A percentile compares a stretch with the other conserved stretches of the same genome.
Evolutionary conservation across 129 eudicot species (phyloP).

Genomic region (Pittosporum tobira): DNA sequence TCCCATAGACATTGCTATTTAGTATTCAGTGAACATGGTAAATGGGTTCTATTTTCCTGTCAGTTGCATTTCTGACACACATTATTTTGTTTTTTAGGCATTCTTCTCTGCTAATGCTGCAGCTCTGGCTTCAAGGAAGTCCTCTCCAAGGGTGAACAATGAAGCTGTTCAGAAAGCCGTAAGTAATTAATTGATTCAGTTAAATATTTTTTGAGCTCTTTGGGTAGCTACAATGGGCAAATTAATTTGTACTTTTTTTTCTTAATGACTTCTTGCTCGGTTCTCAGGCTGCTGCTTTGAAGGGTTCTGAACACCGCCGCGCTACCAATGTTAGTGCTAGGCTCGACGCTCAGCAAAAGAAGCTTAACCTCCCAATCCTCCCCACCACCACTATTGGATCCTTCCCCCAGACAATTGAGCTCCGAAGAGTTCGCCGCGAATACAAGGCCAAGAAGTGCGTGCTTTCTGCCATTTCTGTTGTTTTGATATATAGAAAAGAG

Average conservation of each 20-base stretch:
- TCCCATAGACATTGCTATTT: neutral
- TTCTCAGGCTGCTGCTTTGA: slow-evolving; percentile 77
- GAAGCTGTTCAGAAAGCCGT: slow-evolving; percentile 61
- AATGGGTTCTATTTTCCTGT: neutral
- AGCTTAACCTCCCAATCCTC: slow-evolving; percentile 92
- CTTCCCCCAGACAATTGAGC: slow-evolving; percentile 93
- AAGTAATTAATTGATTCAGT: slow-evolving; percentile 22
- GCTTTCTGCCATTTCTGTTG: neutral
- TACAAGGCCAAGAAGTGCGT: slow-evolving; percentile 97
- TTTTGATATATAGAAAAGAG: neutral
- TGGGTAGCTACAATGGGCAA: neutral
- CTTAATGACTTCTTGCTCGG: neutral
- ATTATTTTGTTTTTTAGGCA: slow-evolving; percentile 36
- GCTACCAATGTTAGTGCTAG: slow-evolving; percentile 85
- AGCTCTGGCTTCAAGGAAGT: slow-evolving; percentile 90
- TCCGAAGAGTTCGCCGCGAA: slow-evolving; percentile 98
- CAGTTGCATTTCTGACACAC: neutral
- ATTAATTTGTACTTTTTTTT: slow-evolving; percentile 6
- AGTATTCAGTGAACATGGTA: neutral
- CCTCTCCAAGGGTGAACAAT: slow-evolving; percentile 92
- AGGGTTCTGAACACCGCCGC: slow-evolving; percentile 95
- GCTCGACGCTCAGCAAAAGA: slow-evolving; percentile 92
- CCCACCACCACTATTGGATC: slow-evolving; percentile 99
- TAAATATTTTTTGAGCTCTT: slow-evolving; percentile 1
- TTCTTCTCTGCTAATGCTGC: slow-evolving; percentile 89